phyloP scores from a whole-genome alignment of 148 eudicot species.

The Rhododendron simsii region DNA sequence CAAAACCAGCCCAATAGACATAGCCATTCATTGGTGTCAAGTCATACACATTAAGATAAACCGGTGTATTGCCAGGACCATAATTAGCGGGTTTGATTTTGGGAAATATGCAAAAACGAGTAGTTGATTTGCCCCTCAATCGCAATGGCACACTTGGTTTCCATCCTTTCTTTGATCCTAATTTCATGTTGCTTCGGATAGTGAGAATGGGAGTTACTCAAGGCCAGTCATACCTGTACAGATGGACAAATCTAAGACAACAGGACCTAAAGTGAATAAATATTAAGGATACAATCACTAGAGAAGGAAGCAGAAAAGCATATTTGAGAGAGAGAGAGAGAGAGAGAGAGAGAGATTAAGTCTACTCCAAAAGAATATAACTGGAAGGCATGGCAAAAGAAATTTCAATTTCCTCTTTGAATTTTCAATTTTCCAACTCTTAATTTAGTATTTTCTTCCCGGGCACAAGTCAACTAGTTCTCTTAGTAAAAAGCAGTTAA shows the following conservation, averaged over 20 bases:
- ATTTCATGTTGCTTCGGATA: slow-evolving; percentile 40
- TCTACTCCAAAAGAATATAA: neutral
- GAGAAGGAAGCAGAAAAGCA: neutral
- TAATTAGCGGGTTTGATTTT: slow-evolving; percentile 45
- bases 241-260: neutral
- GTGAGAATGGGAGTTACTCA: slow-evolving; percentile 17
- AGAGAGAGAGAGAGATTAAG: too few species aligned
- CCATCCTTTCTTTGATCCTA: slow-evolving; percentile 63
- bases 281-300: neutral
- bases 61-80: slow-evolving; percentile 57
- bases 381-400: neutral
- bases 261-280: neutral
- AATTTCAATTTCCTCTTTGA: neutral
- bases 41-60: slow-evolving; percentile 85
- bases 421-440: neutral
- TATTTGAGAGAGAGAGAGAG: neutral
- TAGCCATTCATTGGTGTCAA: slow-evolving; percentile 84
- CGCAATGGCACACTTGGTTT: slow-evolving; percentile 52
- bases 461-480: neutral
- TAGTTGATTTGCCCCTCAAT: slow-evolving; percentile 51
- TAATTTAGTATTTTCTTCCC: neutral
- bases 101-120: slow-evolving; percentile 63
- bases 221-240: slow-evolving; percentile 32
- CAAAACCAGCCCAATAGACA: slow-evolving; percentile 93
- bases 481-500: neutral